phyloP scores from a whole-genome alignment of 2,329 filamentous ascomycete species.

The Botryotinia narcissicola region DNA sequence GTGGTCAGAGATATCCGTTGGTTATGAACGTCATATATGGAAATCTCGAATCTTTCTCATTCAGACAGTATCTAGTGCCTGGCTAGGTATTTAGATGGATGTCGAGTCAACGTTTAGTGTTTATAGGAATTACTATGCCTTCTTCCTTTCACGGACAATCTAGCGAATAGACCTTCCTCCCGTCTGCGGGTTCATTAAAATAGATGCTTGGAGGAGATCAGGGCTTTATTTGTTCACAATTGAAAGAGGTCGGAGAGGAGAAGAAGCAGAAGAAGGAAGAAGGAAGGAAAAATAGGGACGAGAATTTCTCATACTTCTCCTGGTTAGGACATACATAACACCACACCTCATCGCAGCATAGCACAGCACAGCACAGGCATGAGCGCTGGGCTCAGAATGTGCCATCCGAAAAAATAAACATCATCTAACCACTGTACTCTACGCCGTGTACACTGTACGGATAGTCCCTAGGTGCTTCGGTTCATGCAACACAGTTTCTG shows the following conservation, averaged over 20 bases:
- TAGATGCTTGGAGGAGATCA: not conserved
- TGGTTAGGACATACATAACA: not conserved
- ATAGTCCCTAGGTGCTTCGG: slow-evolving; percentile 10
- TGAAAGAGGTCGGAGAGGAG: not conserved
- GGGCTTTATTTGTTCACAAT: not conserved
- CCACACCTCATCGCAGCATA: not conserved
- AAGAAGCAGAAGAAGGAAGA: not conserved
- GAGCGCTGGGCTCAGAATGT: not conserved
- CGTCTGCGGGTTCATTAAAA: not conserved
- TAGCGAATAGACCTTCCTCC: not conserved
- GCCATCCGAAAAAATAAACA: slow-evolving; percentile 11
- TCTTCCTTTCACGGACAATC: not conserved
- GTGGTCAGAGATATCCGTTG: not conserved
- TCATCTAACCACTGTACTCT: not conserved
- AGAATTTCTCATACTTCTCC: not conserved
- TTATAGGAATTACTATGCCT: not conserved
- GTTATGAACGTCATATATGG: not conserved
- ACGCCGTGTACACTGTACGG: not conserved
- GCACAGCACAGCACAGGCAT: not conserved
- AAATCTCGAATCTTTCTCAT: not conserved
- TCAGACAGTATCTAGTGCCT: not conserved
- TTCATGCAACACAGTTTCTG: slow-evolving; percentile 11
- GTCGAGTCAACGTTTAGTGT: not conserved
- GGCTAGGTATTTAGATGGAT: not conserved
- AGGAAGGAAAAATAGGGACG: not conserved